These are phyloP conservation scores for Trametes cubensis DNA, from an alignment of 768 basidiomycete genomes.

Conservation along the genomic window DNA sequence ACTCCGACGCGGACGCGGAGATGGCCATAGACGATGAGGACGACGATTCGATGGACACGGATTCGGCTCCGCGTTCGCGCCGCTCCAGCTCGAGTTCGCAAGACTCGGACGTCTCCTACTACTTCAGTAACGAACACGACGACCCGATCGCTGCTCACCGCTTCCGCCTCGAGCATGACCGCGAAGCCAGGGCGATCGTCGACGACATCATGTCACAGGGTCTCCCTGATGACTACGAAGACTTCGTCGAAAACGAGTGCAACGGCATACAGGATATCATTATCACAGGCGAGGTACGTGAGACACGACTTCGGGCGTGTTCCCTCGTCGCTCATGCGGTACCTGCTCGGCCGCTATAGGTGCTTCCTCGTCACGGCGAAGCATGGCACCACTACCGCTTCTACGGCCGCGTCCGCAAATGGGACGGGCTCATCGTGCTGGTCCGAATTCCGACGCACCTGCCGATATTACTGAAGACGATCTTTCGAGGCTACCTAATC, in stretches of 20 bases:
- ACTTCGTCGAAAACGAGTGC: constrained; percentile 41
- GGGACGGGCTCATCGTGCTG: constrained; percentile 43
- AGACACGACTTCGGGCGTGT: background rate
- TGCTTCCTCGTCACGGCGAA: constrained; percentile 43
- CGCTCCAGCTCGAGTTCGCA: constrained; percentile 10
- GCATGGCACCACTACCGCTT: constrained; percentile 41
- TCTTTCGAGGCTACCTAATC: constrained; percentile 74
- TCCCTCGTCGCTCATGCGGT: constrained; percentile 1
- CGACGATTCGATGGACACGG: constrained; percentile 1
- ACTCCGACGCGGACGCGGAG: constrained; percentile 28
- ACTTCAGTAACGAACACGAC: constrained; percentile 16
- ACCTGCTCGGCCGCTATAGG: constrained; percentile 37
- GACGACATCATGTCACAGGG: constrained; percentile 31
- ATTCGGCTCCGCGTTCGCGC: background rate
- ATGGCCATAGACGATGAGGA: constrained; percentile 1
- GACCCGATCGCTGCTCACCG: constrained; percentile 3
- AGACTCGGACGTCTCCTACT: constrained; percentile 23
- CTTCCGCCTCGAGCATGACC: constrained; percentile 26
- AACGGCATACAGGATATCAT: constrained; percentile 62
- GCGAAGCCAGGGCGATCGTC: constrained; percentile 29
- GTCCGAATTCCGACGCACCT: constrained; percentile 32
- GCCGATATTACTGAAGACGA: constrained; percentile 31
- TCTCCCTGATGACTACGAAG: constrained; percentile 23
- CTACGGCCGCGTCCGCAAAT: constrained; percentile 40
- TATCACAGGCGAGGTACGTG: constrained; percentile 58